Evolutionary conservation across 257 asterid genomes (phyloP).

Genomic region (Orobanche coerulescens): DNA sequence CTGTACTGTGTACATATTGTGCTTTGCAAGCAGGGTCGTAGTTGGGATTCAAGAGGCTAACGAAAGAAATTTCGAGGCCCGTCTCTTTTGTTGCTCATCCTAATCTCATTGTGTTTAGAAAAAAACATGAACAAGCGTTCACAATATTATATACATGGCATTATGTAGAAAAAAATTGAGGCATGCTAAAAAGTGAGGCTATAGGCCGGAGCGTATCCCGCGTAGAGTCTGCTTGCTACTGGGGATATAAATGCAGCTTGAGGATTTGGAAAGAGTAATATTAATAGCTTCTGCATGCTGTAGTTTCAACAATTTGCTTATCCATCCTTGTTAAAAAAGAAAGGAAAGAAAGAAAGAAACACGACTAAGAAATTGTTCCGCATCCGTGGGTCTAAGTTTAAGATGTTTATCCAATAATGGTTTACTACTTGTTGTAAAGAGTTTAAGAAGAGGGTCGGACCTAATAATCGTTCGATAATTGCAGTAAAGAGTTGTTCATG

Average conservation of each 20-base stretch:
- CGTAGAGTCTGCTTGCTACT: too few species aligned
- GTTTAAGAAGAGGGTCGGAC: background rate
- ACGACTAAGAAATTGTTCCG: background rate
- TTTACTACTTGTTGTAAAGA: background rate
- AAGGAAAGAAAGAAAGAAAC: too few species aligned
- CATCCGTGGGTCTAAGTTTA: background rate
- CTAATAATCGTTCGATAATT: background rate
- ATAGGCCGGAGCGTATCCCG: too few species aligned
- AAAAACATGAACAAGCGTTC: too few species aligned
- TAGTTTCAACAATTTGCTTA: background rate
- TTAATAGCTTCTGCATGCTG: background rate
- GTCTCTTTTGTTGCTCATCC: too few species aligned
- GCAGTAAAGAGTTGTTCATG: background rate
- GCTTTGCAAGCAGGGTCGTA: too few species aligned
- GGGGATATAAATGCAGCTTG: constrained; percentile 16
- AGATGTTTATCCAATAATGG: background rate
- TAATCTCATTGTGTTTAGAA: too few species aligned
- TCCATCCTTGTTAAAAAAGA: background rate
- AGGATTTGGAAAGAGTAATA: background rate
- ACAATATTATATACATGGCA: too few species aligned
- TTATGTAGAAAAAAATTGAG: too few species aligned
- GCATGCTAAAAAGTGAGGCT: too few species aligned
- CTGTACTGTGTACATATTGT: background rate
- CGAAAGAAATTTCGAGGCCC: too few species aligned
- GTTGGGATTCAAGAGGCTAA: too few species aligned